phyloP scores from a whole-genome alignment of 177 flowering plant genomes.

The Vitis hybrid region DNA sequence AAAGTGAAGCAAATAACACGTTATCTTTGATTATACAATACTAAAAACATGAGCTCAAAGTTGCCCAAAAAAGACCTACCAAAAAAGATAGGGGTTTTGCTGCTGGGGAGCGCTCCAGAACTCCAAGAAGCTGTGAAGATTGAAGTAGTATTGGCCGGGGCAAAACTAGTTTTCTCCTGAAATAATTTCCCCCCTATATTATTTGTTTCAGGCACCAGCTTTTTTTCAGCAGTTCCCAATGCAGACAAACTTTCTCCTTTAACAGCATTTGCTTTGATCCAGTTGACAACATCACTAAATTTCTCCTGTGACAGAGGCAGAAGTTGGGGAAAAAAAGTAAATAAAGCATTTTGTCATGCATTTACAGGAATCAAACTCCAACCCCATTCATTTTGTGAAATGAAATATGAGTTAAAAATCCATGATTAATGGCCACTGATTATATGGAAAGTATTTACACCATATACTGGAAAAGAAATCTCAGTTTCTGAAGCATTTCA shows the following conservation, averaged over 20 bases:
- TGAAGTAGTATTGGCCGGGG: conserved; percentile 30
- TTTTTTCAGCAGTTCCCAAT: conserved; percentile 34
- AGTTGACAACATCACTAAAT: conserved; percentile 81
- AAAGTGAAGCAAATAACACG: too few relatives aligned
- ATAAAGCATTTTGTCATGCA: background rate
- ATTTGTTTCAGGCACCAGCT: conserved; percentile 27
- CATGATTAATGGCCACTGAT: too few relatives aligned
- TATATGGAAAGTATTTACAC: too few relatives aligned
- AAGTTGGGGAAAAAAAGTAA: background rate
- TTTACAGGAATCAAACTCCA: background rate
- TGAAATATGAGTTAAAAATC: too few relatives aligned
- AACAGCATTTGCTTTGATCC: conserved; percentile 74
- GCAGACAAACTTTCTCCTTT: conserved; percentile 35
- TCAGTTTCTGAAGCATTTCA: too few relatives aligned
- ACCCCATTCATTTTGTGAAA: background rate
- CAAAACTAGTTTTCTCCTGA: conserved; percentile 12
- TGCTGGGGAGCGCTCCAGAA: conserved; percentile 32
- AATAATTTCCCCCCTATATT: conserved; percentile 14
- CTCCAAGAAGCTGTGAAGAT: conserved; percentile 50
- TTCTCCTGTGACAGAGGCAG: conserved; percentile 53
- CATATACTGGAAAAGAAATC: too few relatives aligned
- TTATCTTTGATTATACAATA: too few relatives aligned
- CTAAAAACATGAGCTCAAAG: too few relatives aligned
- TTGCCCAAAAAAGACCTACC: conserved; percentile 37
- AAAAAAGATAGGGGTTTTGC: conserved; percentile 41